Evolutionary conservation across 768 basidiomycete species (phyloP), one percentile per base, ranked within the genome.

Genomic region (Leucosporidium creatinivorum): DNA sequence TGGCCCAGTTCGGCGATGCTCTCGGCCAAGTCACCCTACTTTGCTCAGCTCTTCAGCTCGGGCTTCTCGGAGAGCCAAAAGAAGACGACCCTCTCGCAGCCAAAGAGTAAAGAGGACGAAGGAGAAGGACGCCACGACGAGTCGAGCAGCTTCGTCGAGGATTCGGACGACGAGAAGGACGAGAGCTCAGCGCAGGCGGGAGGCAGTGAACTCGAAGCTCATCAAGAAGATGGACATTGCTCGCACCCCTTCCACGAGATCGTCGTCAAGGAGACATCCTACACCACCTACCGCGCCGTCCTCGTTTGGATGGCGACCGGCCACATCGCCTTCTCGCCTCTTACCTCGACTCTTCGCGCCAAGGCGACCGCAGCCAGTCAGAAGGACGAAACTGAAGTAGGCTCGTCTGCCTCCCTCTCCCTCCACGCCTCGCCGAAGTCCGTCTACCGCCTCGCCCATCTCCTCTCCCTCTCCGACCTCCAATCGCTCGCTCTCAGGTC

Each of bases 201-300:
- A 33, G n/a, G n/a, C n/a, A n/a, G n/a, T n/a, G n/a, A n/a, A n/a
- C n/a, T n/a, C n/a, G n/a, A n/a, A n/a, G n/a, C n/a, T n/a, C n/a
- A n/a, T n/a, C n/a, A n/a, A n/a, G n/a, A n/a, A n/a, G n/a, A n/a
- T n/a, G n/a, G n/a, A n/a, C n/a, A n/a, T n/a, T 33, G 33, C 33
- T 33, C 33, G 5, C 33, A 33, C 15, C 39, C 8, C 3, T 44
- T 44, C 31, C 28, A 57, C 31, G n/a, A 26, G 19, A 30, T 65
- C 50, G 7, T 39, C 28, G 28, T 65, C 51, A 36, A 15, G 33
- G 31, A 28, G n/a, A n/a, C 49, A 1, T 25, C 63, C 3, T 65
- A 39, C 58, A 39, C 25, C 19, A 65, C 57, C 50, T 65, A 65
- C 63, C 33, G 26, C 1, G 63, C 63, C 33, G 33, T 44, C 26